Evolutionary conservation across 768 basidiomycete species (phyloP).

Genomic region (Boletus edulis): DNA sequence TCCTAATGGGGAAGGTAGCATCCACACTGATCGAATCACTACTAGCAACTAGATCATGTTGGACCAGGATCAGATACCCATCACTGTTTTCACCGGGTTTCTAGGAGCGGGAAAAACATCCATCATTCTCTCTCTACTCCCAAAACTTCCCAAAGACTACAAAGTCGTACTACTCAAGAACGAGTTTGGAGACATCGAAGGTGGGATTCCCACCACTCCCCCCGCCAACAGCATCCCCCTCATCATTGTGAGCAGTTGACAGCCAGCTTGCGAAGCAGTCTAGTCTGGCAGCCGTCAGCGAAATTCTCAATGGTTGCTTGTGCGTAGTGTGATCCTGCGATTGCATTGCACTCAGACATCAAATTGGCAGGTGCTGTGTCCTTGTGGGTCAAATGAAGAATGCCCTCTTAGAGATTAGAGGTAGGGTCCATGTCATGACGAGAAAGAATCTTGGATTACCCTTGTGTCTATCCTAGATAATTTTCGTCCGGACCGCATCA

Average conservation of each 20-base stretch:
- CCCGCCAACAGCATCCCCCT: background rate
- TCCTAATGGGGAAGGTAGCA: too few species aligned
- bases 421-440: conserved; percentile 33
- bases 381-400: conserved; percentile 94
- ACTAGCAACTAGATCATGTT: conserved; percentile 8
- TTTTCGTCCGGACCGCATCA: conserved; percentile 83
- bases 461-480: conserved; percentile 52
- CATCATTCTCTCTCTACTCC: conserved; percentile 79
- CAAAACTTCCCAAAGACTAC: conserved; percentile 81
- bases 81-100: conserved; percentile 96
- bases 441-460: background rate
- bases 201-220: conserved; percentile 33
- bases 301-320: conserved; percentile 97
- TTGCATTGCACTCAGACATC: background rate
- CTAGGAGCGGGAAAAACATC: conserved; percentile 81
- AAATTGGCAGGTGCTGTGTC: conserved; percentile 72
- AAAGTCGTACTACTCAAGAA: conserved; percentile 92
- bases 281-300: conserved; percentile 81
- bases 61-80: conserved; percentile 40
- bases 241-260: conserved; percentile 58
- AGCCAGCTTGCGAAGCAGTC: conserved; percentile 87
- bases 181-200: conserved; percentile 94
- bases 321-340: conserved; percentile 31
- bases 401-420: conserved; percentile 84
- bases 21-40: too few species aligned